A percentile compares a stretch with the other conserved stretches of the same genome.
phyloP scores from a whole-genome alignment of 2,329 filamentous ascomycete genomes.

The Xylaria sp. region DNA sequence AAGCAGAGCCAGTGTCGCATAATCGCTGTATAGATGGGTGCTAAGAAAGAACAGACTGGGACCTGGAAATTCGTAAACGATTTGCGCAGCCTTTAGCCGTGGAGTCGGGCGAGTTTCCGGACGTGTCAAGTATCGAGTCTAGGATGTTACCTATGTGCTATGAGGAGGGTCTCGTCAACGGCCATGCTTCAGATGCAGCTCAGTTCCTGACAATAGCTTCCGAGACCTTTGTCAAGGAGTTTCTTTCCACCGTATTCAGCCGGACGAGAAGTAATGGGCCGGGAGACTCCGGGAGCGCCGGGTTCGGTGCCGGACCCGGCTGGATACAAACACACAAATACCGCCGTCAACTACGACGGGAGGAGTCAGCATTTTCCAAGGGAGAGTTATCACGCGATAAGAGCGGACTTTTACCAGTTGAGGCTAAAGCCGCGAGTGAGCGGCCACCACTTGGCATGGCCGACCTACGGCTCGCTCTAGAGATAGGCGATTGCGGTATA shows the following conservation, averaged over 20 bases:
- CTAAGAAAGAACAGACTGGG: conserved; percentile 53
- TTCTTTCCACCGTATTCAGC: conserved; percentile 64
- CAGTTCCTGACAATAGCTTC: conserved; percentile 67
- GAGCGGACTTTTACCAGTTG: conserved; percentile 76
- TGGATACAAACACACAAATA: conserved; percentile 83
- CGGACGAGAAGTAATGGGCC: conserved; percentile 68
- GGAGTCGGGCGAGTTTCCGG: conserved; percentile 71
- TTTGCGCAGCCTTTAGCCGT: conserved; percentile 65
- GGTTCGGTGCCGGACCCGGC: conserved; percentile 65
- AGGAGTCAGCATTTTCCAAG: conserved; percentile 73
- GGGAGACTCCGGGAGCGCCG: conserved; percentile 62
- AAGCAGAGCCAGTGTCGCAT: conserved; percentile 43
- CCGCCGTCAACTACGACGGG: conserved; percentile 70
- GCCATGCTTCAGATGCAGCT: conserved; percentile 62
- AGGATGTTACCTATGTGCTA: conserved; percentile 72
- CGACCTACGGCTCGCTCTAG: conserved; percentile 75
- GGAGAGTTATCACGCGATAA: conserved; percentile 76
- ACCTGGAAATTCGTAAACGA: conserved; percentile 68
- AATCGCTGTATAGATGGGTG: conserved; percentile 13
- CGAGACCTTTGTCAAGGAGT: conserved; percentile 69
- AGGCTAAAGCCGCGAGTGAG: conserved; percentile 74
- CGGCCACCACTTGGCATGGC: conserved; percentile 74
- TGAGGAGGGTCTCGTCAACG: conserved; percentile 63
- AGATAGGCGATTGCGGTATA: conserved; percentile 75
- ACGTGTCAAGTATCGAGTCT: conserved; percentile 63